Conservation (phyloP, 2,329 filamentous ascomycete species). For the Curvularia lunata region DNA sequence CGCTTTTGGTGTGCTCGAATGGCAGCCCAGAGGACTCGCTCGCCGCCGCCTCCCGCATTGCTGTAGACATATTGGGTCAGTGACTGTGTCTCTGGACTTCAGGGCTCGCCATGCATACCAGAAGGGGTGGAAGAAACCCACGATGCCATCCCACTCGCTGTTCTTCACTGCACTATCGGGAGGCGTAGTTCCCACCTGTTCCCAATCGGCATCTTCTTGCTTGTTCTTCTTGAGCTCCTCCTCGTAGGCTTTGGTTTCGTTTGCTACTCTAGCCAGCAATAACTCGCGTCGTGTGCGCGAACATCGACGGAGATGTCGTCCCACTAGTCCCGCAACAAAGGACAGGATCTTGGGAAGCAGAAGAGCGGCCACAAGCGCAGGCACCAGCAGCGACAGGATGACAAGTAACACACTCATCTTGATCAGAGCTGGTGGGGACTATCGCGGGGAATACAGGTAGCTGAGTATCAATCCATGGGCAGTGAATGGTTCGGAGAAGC, state of each 20-base stretch:
- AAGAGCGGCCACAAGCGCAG: constrained; percentile 27
- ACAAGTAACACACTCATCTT: constrained; percentile 37
- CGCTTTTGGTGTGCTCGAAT: constrained; percentile 87
- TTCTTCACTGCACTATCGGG: constrained; percentile 56
- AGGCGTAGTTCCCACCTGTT: constrained; percentile 66
- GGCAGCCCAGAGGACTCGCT: constrained; percentile 95
- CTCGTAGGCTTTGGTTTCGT: constrained; percentile 37
- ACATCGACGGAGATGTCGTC: constrained; percentile 39
- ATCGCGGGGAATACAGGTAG: constrained; percentile 14
- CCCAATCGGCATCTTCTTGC: constrained; percentile 69
- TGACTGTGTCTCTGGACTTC: not conserved
- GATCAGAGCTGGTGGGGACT: constrained; percentile 15
- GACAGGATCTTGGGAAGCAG: constrained; percentile 39
- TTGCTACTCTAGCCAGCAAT: constrained; percentile 41
- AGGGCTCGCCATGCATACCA: constrained; percentile 64
- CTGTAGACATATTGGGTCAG: constrained; percentile 55
- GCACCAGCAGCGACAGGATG: constrained; percentile 37
- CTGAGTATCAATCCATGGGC: constrained; percentile 16
- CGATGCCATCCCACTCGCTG: constrained; percentile 78
- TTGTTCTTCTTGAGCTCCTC: constrained; percentile 24
- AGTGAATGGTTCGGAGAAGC: constrained; percentile 16
- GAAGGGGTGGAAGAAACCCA: constrained; percentile 98
- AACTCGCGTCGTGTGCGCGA: constrained; percentile 44
- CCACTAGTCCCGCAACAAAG: constrained; percentile 37
- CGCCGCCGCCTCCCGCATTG: constrained; percentile 94